A percentile compares a stretch with the other conserved stretches of the same genome.
Evolutionary conservation across 257 asterid species (phyloP).

Genomic region (Ligustrum vulgare): DNA sequence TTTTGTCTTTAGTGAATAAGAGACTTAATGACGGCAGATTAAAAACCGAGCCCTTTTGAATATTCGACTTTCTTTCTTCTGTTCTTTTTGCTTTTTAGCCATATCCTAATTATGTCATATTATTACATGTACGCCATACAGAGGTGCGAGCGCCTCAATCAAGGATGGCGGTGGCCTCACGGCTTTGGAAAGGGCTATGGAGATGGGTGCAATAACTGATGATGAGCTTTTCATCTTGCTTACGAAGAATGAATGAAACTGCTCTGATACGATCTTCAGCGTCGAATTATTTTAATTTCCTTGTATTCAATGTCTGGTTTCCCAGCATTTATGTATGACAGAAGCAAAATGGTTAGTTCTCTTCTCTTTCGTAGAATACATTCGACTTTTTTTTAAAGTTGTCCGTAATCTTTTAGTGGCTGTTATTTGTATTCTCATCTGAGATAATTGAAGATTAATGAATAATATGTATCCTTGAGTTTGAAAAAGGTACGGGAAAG

Average conservation of each 20-base stretch:
- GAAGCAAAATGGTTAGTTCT: neutral
- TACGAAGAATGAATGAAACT: conserved; percentile 64
- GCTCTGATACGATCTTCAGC: conserved; percentile 16
- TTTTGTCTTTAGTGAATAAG: neutral
- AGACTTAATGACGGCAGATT: neutral
- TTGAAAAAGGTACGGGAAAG: neutral
- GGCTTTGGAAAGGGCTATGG: conserved; percentile 93
- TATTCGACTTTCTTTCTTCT: neutral
- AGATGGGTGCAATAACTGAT: conserved; percentile 93
- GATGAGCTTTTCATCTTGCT: conserved; percentile 88
- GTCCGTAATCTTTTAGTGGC: neutral
- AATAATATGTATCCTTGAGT: neutral
- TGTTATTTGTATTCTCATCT: neutral
- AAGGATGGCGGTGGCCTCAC: conserved; percentile 77
- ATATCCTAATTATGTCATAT: neutral
- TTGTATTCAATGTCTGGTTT: neutral
- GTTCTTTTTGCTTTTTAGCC: neutral
- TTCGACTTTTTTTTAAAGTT: neutral
- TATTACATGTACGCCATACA: conserved; percentile 26
- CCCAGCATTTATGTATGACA: neutral
- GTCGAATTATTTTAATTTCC: neutral
- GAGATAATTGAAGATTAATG: neutral
- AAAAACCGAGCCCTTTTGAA: neutral
- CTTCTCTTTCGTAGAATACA: neutral
- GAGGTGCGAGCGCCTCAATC: conserved; percentile 85